Conservation (phyloP, 2,329 filamentous ascomycete genomes). For the Nemania serpens region DNA sequence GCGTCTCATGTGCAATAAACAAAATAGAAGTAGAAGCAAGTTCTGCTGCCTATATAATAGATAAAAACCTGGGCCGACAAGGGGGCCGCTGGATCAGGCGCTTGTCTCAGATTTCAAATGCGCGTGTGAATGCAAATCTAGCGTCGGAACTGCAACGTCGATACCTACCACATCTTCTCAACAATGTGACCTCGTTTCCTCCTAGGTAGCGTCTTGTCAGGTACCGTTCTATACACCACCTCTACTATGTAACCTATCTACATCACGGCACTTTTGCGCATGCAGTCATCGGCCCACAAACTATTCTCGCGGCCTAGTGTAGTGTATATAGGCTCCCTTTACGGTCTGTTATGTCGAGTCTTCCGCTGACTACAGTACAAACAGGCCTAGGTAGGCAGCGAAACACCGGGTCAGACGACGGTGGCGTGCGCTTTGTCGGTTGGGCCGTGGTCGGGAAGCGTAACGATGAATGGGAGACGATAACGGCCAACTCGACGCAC, state of each 20-base stretch:
- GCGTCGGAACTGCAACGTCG: constrained; percentile 15
- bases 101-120: constrained; percentile 28
- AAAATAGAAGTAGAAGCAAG: neutral
- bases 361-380: constrained; percentile 1
- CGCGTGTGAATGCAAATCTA: constrained; percentile 19
- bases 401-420: constrained; percentile 18
- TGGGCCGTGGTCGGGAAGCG: neutral
- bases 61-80: constrained; percentile 7
- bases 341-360: neutral
- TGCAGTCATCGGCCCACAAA: constrained; percentile 26
- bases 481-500: neutral
- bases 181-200: constrained; percentile 15
- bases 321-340: neutral
- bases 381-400: constrained; percentile 17
- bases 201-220: constrained; percentile 6
- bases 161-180: constrained; percentile 12
- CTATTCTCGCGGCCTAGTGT: neutral
- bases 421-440: constrained; percentile 10
- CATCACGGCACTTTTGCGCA: constrained; percentile 22
- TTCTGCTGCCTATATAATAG: too few relatives aligned
- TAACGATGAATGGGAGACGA: neutral
- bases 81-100: constrained; percentile 15
- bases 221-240: neutral
- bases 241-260: too few relatives aligned
- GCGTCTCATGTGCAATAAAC: too few relatives aligned